Base-by-base conservation (phyloP, 2,329 filamentous ascomycete species). In the Hortaea werneckii region DNA sequence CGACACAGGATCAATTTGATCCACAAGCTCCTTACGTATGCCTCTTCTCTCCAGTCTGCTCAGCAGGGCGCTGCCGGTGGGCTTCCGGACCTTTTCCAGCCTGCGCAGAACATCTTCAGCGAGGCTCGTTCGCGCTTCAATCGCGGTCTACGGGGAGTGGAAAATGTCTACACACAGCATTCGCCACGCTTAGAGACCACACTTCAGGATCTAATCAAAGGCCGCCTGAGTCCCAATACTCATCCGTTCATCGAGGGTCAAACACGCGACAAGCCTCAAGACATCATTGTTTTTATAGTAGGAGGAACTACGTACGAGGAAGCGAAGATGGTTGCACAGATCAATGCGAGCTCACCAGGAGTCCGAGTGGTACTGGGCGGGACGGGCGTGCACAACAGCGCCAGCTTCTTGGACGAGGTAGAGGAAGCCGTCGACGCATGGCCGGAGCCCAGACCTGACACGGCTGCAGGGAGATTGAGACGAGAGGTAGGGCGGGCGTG, bases 141-240 rank as follows among this genome's bases (percentile, higher is more conserved):
- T 60, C 58, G 63, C 27, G 92, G 92, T 0, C 74, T 98, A 10
- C 95, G 96, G 61, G 92, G 92, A 1, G 92, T 98, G 1, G 94
- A 98, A 65, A 98, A 98, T 58, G 92, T 98, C 28, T 98, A 98
- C 65, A 98, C 92, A 0, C 94, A 98, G 64, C 92, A 98, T 65
- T 94, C 87, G 5, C 88, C 94, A 0, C 76, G 87, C 20, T 67
- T 98, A 11, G 89, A 95, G 64, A 78, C 78, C 26, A 96, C 88
- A 0, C 69, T 98, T 12, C 90, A 95, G 62, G 90, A 90, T 57
- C 72, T 98, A 43, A 89, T 96, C 69, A 95, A 95, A 62, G 94
- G 92, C 0, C 80, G 85, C 29, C 68, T 98, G 48, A 84, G 81
- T 58, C 87, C 94, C 58, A 79, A 88, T 53, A 80, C 92, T 51